Percentiles rank a stretch among this genome's conserved stretches.
Evolutionary conservation across 1,139 yeast species (phyloP).

Genomic region (Lodderomyces orthopsilosis): DNA sequence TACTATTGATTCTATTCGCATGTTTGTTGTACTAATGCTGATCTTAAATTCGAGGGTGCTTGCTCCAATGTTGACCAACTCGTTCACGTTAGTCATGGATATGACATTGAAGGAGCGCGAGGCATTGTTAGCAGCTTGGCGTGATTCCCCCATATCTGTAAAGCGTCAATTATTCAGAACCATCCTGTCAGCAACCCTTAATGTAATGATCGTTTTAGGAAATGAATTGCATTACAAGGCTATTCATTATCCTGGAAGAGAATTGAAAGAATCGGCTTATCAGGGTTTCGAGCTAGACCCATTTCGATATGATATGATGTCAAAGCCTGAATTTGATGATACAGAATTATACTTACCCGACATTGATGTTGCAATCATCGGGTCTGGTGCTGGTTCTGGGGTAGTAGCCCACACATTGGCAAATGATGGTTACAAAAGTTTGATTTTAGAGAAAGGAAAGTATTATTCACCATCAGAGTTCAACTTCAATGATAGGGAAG

Average conservation of each 20-base stretch:
- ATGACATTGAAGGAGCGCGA: slow-evolving; percentile 35
- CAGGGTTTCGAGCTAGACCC: slow-evolving; percentile 25
- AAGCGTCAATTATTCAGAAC: slow-evolving; percentile 31
- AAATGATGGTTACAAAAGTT: slow-evolving; percentile 41
- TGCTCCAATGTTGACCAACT: slow-evolving; percentile 37
- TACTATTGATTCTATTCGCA: slow-evolving; percentile 18
- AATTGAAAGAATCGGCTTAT: slow-evolving; percentile 26
- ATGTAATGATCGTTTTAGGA: slow-evolving; percentile 24
- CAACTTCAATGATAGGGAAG: slow-evolving; percentile 32
- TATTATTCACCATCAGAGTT: slow-evolving; percentile 40
- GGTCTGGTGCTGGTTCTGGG: slow-evolving; percentile 61
- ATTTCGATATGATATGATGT: slow-evolving; percentile 31
- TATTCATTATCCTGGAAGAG: slow-evolving; percentile 34
- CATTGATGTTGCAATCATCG: slow-evolving; percentile 48
- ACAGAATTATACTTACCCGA: slow-evolving; percentile 37
- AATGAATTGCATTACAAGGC: slow-evolving; percentile 36
- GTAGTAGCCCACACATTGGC: slow-evolving; percentile 53
- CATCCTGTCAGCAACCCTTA: slow-evolving; percentile 22
- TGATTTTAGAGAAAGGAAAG: slow-evolving; percentile 55
- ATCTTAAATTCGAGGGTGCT: slow-evolving; percentile 30
- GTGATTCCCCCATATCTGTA: slow-evolving; percentile 32
- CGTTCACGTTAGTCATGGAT: slow-evolving; percentile 35
- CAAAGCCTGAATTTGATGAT: slow-evolving; percentile 29
- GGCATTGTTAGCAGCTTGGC: slow-evolving; percentile 32
- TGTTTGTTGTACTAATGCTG: slow-evolving; percentile 25